Base-by-base conservation (phyloP, 1,284 basidiomycete genomes). In the Rhodotorula sp. region DNA sequence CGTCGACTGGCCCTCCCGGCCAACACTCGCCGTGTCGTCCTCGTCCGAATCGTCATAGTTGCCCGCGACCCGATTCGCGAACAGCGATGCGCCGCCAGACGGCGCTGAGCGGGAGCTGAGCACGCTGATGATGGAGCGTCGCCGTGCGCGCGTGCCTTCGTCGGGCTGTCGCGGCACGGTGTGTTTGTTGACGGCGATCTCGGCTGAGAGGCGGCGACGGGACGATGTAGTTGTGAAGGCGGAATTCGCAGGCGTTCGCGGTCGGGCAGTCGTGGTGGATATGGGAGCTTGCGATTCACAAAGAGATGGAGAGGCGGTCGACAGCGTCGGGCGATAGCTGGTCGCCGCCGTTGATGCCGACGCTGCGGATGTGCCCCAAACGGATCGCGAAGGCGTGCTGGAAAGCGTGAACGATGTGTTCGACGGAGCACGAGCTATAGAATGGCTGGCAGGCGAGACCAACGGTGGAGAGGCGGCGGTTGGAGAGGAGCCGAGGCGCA, bases 61-160 rank as follows among this genome's bases (percentile, higher is more conserved):
- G 24, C n/a, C 51, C n/a, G 20, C 20, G 17, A 54, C 30, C 8
- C 10, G 55, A 48, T 1, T 47, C 34, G 36, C 10, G 1, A 22
- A 34, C 17, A 8, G 9, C 24, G 5, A 19, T 32, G 30, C 58
- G 19, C 29, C 11, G 9, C 32, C 22, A 7, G 47, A 46, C 11
- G 65, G 65, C 5, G 65, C 65, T 2, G 65, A 67, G 1, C 59
- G 46, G 20, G 59, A n/a, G 47, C 58, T 56, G 19, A 59, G 58
- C 10, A 61, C 15, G n/a, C 59, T 62, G 3, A 48, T 36, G 47
- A 57, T 29, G 4, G 62, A 64, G 27, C 47, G 49, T 58, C 20
- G 44, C 24, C 48, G 34, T 27, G 8, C 47, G 22, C n/a, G 32
- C 39, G 11, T 44, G 39, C 39, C 39, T 44, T 6, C 39, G 39